Evolutionary conservation across 2,329 filamentous ascomycete species (phyloP), one percentile per base, ranked within the genome.

Genomic region (Hymenoscyphus albidus): DNA sequence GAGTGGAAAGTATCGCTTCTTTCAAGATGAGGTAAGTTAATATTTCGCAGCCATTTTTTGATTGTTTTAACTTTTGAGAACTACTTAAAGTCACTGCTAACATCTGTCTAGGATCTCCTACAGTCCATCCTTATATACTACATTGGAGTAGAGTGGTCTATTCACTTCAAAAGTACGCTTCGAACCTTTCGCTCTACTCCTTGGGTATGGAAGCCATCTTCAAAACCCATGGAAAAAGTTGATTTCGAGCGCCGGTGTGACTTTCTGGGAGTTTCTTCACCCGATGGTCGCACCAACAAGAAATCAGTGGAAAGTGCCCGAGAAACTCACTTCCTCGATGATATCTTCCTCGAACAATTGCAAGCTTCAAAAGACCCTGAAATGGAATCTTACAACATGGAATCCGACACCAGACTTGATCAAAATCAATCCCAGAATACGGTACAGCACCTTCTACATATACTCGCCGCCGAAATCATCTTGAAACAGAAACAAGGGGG

Each of bases 1-100:
- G 42, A 85, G 84, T 68, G 82, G 83, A 2, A 82, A 83, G 65
- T 88, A 87, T 70, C 78, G 84, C 1, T 81, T 86, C 32, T 85
- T 80, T 70, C 84, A 85, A 77, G 82, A 86, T 59, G 82, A 84
- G 68, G 80, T 79, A 67, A 80, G 76, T 16, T 78, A 80, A 3
- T 71, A 82, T 13, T 76, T 78, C 9, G 81, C 81, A 2, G 86
- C 85, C 58, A 85, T 88, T 69, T 80, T 78, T 18, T n/a, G 14
- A 44, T 7, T 18, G 4, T 18, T n/a, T n/a, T n/a, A n/a, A n/a
- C n/a, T n/a, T n/a, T 44, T 44, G 27, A 27, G 27, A 27, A 27
- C 42, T 42, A 13, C 16, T 3, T 13, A 16, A 42, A 42, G 12
- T 13, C 39, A 16, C 3, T 4, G 4, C 14, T 18, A 9, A 5